Base-by-base conservation (phyloP, 805 yeast genomes). In the Hagleromyces aurorensis region DNA sequence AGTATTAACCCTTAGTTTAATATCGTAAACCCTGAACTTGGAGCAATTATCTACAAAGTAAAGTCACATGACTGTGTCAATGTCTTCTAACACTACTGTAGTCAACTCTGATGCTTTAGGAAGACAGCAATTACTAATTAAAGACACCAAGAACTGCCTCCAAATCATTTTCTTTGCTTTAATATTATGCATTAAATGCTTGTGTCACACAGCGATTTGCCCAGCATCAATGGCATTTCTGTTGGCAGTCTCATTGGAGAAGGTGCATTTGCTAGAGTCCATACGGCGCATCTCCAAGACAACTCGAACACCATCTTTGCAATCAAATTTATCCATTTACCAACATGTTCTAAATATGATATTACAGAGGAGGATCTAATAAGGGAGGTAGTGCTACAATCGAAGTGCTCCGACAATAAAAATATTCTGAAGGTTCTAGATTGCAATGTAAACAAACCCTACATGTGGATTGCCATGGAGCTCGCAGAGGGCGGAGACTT, bases 401-500 rank as follows among this genome's bases (percentile, higher is more conserved):
- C 69, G 27, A 66, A 59, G 20, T 74, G 82, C 43, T 59, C 68
- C 3, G 58, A 63, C 3, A 84, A 78, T 48, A 72, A 69, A 11
- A 78, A 80, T 44, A 65, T 80, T 9, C 67, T 79, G 21, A 64
- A 62, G 33, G 59, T 77, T 27, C 53, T 65, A 13, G 74, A 69
- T 42, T 69, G 71, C 37, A 76, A 75, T 5, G 65, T 70, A 3
- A 70, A 74, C 36, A 48, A 53, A 1, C 66, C 65, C 25, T 80
- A 78, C 71, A 56, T 72, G 20, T 79, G 79, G 72, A 64, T 80
- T 35, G 71, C 71, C 3, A 58, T 80, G 65, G 87, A 80, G 44
- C 57, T 75, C 34, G 84, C 85, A 1, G 65, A 67, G 15, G 82
- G 83, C 35, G 91, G 91, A 10, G 91, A 80, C 53, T 50, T 80